phyloP scores from a whole-genome alignment of 176 grass and related monocot genomes.

The Pontederia crassipes region DNA sequence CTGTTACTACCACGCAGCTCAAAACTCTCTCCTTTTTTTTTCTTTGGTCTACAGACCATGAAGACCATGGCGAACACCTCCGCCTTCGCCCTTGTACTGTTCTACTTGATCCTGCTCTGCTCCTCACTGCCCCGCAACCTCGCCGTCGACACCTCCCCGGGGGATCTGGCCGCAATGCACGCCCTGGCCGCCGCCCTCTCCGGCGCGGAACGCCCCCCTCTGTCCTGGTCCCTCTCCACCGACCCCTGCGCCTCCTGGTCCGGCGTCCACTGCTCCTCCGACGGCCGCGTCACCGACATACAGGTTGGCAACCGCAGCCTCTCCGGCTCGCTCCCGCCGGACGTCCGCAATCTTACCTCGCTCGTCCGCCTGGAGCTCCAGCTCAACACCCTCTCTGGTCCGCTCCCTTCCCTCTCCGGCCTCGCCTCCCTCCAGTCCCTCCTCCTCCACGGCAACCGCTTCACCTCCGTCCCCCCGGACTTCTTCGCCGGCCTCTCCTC shows the following conservation, averaged over 20 bases:
- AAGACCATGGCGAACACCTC: background rate
- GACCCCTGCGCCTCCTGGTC: conserved; percentile 48
- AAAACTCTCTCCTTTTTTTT: background rate
- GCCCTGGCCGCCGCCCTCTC: conserved; percentile 25
- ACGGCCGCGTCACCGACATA: conserved; percentile 39
- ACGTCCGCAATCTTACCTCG: conserved; percentile 47
- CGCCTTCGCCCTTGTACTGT: conserved; percentile 7
- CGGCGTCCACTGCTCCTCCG: conserved; percentile 29
- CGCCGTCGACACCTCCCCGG: conserved; percentile 7
- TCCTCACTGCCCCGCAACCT: background rate
- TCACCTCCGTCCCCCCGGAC: conserved; percentile 34
- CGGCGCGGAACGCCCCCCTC: conserved; percentile 19
- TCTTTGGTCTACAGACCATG: background rate
- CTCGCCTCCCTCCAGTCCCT: conserved; percentile 37
- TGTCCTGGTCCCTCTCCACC: conserved; percentile 20
- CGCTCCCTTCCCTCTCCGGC: conserved; percentile 39
- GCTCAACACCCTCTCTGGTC: conserved; percentile 33
- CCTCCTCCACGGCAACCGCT: conserved; percentile 37
- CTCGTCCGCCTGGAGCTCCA: conserved; percentile 59
- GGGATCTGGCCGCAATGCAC: conserved; percentile 42
- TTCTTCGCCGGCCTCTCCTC: conserved; percentile 59
- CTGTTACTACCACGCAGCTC: too few species aligned
- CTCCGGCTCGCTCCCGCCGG: conserved; percentile 32
- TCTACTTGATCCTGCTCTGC: background rate
- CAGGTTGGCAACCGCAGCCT: conserved; percentile 28